These are phyloP conservation scores for Coprinopsis strossmayeri DNA, from an alignment of 768 basidiomycete species.

Conservation along the genomic window DNA sequence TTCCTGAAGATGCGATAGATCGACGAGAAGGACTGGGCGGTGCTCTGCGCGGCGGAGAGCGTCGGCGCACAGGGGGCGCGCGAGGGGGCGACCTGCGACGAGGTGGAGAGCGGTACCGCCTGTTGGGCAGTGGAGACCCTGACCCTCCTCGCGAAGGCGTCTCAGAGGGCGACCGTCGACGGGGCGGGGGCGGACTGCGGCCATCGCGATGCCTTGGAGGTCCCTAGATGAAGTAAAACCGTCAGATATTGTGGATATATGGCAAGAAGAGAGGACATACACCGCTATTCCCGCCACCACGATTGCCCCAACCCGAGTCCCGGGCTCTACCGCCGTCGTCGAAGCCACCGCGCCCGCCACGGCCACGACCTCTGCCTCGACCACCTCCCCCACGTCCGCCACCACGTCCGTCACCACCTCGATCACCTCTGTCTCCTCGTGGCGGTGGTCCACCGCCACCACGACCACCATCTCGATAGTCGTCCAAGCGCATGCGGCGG, in stretches of 20 bases:
- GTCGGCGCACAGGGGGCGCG: constrained; percentile 18
- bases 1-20: constrained; percentile 37
- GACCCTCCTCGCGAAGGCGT: constrained; percentile 23
- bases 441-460: constrained; percentile 34
- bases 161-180: constrained; percentile 36
- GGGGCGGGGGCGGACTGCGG: constrained; percentile 35
- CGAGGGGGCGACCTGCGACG: constrained; percentile 19
- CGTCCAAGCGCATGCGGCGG: constrained; percentile 60
- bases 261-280: constrained; percentile 13
- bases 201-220: constrained; percentile 36
- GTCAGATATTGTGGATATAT: background rate
- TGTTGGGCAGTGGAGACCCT: constrained; percentile 29
- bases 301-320: constrained; percentile 7
- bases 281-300: constrained; percentile 7
- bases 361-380: constrained; percentile 47
- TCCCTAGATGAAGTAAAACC: constrained; percentile 22
- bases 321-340: constrained; percentile 20
- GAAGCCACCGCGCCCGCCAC: background rate
- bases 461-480: constrained; percentile 50
- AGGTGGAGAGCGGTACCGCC: constrained; percentile 19
- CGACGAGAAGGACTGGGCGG: constrained; percentile 28
- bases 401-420: constrained; percentile 37
- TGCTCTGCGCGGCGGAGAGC: constrained; percentile 21
- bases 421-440: constrained; percentile 54
- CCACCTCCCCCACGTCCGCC: constrained; percentile 56